Evolutionary conservation across 2,329 filamentous ascomycete species (phyloP).

Genomic region (Alternaria panax): DNA sequence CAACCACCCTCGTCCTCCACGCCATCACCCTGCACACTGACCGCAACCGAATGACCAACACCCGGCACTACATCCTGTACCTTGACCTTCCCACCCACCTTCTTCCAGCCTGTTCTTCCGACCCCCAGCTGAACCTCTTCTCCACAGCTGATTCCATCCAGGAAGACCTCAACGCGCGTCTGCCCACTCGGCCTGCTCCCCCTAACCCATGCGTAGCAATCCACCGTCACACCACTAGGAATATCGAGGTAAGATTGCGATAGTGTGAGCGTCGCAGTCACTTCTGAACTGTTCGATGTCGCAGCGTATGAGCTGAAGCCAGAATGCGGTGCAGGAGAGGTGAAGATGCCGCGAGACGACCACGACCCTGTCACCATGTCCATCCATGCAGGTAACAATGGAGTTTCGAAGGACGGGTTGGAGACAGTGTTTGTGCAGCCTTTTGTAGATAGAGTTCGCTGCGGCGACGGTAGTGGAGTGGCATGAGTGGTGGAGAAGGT

Average conservation of each 20-base stretch:
- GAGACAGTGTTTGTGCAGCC: slow-evolving; percentile 21
- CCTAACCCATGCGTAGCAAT: slow-evolving; percentile 24
- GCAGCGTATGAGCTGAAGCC: slow-evolving; percentile 17
- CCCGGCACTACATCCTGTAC: slow-evolving; percentile 10
- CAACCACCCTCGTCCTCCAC: slow-evolving; percentile 15
- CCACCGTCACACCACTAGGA: neutral
- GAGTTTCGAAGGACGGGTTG: slow-evolving; percentile 32
- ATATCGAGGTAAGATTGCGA: slow-evolving; percentile 23
- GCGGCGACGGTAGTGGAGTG: neutral
- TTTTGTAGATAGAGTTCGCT: slow-evolving; percentile 1
- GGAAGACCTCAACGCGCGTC: slow-evolving; percentile 25
- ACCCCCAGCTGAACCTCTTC: neutral
- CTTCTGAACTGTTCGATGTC: slow-evolving; percentile 19
- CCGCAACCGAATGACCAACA: slow-evolving; percentile 17
- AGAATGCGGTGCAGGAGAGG: slow-evolving; percentile 3
- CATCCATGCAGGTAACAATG: slow-evolving; percentile 20
- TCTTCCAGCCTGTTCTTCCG: slow-evolving; percentile 17
- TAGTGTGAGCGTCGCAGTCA: slow-evolving; percentile 17
- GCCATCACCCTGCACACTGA: slow-evolving; percentile 24
- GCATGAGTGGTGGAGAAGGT: neutral
- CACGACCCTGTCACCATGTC: slow-evolving; percentile 28
- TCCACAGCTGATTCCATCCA: slow-evolving; percentile 26
- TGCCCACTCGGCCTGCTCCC: slow-evolving; percentile 8
- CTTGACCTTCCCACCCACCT: slow-evolving; percentile 12
- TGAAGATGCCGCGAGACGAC: slow-evolving; percentile 12